Evolutionary conservation across 139 green algal genomes (phyloP).

Genomic region (Chlorella sorokiniana): DNA sequence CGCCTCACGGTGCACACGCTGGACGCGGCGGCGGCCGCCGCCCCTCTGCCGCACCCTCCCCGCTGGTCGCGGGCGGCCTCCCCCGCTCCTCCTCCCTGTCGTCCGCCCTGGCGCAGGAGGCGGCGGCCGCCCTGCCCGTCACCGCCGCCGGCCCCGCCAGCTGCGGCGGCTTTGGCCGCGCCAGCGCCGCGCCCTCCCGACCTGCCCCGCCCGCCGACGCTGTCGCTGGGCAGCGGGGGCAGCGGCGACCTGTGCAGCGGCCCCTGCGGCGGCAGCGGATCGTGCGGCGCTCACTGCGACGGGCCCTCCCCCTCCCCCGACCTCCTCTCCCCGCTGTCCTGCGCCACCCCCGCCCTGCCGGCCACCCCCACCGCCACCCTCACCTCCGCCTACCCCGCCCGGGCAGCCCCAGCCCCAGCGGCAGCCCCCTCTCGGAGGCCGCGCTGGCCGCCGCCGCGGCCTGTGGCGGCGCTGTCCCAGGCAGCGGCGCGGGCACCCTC

Average conservation of each 20-base stretch:
- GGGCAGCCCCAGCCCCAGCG: not conserved
- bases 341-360: slow-evolving; percentile 16
- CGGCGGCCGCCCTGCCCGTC: no score
- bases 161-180: not conserved
- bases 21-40: not conserved
- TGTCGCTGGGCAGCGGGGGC: no score
- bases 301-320: slow-evolving; percentile 7
- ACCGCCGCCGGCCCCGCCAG: not conserved
- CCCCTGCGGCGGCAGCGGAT: not conserved
- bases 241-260: not conserved
- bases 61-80: not conserved
- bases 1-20: slow-evolving; percentile 41
- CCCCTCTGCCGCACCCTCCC: not conserved
- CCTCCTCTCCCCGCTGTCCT: not conserved
- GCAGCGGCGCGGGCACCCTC: slow-evolving; percentile 28
- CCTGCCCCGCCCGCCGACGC: no score
- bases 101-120: not conserved
- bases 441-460: not conserved
- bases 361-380: slow-evolving; percentile 19
- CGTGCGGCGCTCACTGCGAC: not conserved
- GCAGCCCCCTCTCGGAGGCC: slow-evolving; percentile 14
- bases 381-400: not conserved
- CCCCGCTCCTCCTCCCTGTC: not conserved
- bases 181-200: not conserved
- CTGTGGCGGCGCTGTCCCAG: not conserved